These are phyloP conservation scores for Canavalia ensiformis DNA, from an alignment of 306 rosid genomes.

Conservation along the genomic window DNA sequence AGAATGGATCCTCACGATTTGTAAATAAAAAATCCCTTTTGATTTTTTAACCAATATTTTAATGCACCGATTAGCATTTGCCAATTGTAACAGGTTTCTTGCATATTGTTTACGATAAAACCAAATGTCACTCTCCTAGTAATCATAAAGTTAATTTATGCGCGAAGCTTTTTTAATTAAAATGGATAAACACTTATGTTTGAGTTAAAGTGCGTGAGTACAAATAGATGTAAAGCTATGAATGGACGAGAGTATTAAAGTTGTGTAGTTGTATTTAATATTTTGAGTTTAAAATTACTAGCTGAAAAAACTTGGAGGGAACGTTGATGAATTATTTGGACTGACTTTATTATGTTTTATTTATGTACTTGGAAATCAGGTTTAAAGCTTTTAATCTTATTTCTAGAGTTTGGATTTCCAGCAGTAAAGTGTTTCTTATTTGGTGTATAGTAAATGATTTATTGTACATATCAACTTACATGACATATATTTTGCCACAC, in stretches of 20 bases:
- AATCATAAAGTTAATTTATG: not conserved
- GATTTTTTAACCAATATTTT: too few relatives aligned
- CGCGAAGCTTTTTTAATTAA: not conserved
- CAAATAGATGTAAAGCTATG: not conserved
- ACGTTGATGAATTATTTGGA: not conserved
- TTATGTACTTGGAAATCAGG: not conserved
- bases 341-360: not conserved
- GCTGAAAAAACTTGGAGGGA: not conserved
- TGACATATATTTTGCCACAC: too few relatives aligned
- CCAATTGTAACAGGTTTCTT: not conserved
- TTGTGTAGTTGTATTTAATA: too few relatives aligned
- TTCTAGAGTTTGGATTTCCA: not conserved
- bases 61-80: too few relatives aligned
- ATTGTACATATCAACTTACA: too few relatives aligned
- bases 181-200: not conserved
- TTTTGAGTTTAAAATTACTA: not conserved
- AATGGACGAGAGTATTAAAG: too few relatives aligned
- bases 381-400: not conserved
- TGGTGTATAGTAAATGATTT: too few relatives aligned
- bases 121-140: not conserved
- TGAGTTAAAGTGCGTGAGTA: not conserved
- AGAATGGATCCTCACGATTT: too few relatives aligned
- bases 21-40: too few relatives aligned
- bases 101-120: constrained; percentile 8
- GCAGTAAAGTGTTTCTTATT: too few relatives aligned